Evolutionary conservation across 2,329 filamentous ascomycete species (phyloP), one percentile per base, ranked within the genome.

Genomic region (Colletotrichum paranaense): DNA sequence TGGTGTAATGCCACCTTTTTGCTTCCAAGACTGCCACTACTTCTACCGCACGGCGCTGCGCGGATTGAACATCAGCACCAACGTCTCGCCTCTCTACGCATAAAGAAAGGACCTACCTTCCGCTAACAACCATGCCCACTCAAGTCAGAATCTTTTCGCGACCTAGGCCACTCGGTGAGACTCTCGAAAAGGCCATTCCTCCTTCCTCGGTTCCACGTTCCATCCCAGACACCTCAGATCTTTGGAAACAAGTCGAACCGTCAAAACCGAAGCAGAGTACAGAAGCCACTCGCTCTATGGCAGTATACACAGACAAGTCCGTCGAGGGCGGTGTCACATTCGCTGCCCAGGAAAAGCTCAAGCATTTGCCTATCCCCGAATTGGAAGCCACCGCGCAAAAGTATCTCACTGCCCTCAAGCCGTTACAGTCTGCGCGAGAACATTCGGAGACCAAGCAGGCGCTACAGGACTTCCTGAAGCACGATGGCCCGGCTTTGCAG

Each of bases 321-420:
- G 88, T 88, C 69, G 88, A 89, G 77, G 93, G 90, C 6, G 92
- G 95, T 66, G 91, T 97, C 80, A 98, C 97, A 0, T 99, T 97
- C 84, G 93, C 95, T 38, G 89, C 92, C 71, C 96, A 99, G 82
- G 95, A 98, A 76, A 93, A 91, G 76, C 88, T 99, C 8, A 95
- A 95, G 1, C 98, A 97, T 82, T 87, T 99, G 52, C 97, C 97
- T 8, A 98, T 99, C 66, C 97, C 96, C 0, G 94, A 97, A 14
- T 88, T 99, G 4, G 93, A 95, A 62, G 85, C 86, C 73, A 95
- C 94, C 0, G 93, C 93, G 81, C 88, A 91, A 76, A 95, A 92
- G 80, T 98, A 98, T 79, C 85, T 98, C 3, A 88, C 92, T 6
- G 91, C 93, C 8, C 85, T 99, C 65, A 92, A 91, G 77, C 95